Evolutionary conservation across 257 asterid species (phyloP), one percentile per base, ranked within the genome.

Genomic region (Solanum piurae): DNA sequence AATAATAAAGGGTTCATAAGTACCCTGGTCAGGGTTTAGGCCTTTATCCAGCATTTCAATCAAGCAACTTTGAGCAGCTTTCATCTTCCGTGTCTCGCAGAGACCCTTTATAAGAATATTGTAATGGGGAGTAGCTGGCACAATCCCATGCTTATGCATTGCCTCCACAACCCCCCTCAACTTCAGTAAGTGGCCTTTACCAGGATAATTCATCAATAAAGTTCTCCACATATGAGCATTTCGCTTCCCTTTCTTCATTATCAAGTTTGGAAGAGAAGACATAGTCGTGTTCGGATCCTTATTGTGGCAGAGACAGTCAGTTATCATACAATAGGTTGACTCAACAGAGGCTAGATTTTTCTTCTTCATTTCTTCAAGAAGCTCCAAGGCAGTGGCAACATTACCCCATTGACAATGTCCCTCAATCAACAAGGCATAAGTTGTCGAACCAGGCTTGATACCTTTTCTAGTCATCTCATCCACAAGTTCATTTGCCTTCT

Each of bases 331-430:
- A 37, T 37, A 89, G 9, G 72, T 86, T 37, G 42, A 62, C 38
- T 9, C 52, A 33, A 37, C 84, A 34, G 90, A 86, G 55, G 46
- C 40, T 79, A 89, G 49, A 86, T 80, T 42, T 14, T 80, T 89
- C 84, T 80, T 80, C 84, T 68, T 69, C 90, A 89, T 89, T 72
- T 89, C 85, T 12, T 79, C 71, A 86, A 89, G 44, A 86, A 79
- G 69, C 68, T 86, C 58, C 72, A 89, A 33, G 2, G 77, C 90
- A 20, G 33, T 10, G 29, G 27, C 34, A 14, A 80, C 76, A 77
- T 86, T 86, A 7, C 37, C 27, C 84, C 49, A 7, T 37, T 23
- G 84, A 52, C 55, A 89, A 80, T 46, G 58, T 33, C 87, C 83
- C 87, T 86, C 83, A 55, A 89, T 89, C 87, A 86, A 82, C 83